These are phyloP conservation scores for Aspergillus puulaauensis DNA, from an alignment of 2,329 filamentous ascomycete species.

Conservation along the genomic window DNA sequence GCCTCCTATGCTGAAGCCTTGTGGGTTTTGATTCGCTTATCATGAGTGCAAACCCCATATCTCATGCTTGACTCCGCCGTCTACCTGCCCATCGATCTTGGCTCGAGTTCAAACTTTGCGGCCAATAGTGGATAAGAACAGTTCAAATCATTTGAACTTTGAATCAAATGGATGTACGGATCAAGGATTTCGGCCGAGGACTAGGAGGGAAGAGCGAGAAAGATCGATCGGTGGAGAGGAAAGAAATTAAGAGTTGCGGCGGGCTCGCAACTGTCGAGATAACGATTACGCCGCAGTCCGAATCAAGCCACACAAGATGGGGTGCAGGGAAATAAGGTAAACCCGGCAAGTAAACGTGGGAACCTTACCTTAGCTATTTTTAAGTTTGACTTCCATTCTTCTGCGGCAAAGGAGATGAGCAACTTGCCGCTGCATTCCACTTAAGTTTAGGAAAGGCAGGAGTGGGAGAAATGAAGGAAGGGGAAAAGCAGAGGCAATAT, in stretches of 20 bases:
- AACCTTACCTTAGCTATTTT: constrained; percentile 4
- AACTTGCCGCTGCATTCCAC: not conserved
- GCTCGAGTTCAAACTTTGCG: not conserved
- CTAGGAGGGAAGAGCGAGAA: no score
- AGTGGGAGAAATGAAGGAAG: not conserved
- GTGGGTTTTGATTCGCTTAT: not conserved
- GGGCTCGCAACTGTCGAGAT: not conserved
- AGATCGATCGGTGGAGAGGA: not conserved
- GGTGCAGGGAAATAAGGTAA: constrained; percentile 7
- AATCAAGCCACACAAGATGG: not conserved
- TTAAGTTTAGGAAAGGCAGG: not conserved
- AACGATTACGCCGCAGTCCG: not conserved
- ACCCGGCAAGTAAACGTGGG: constrained; percentile 1
- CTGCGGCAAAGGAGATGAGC: not conserved
- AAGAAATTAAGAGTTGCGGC: constrained; percentile 7
- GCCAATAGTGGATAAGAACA: no score
- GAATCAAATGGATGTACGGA: no score
- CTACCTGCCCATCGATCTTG: not conserved
- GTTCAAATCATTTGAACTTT: no score
- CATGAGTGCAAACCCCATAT: not conserved
- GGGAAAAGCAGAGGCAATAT: not conserved
- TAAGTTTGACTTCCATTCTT: not conserved
- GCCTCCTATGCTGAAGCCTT: not conserved
- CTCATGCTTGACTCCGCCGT: not conserved
- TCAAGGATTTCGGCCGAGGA: no score